Conservation (phyloP, 2,329 filamentous ascomycete species). For the Cladosporium sp. region DNA sequence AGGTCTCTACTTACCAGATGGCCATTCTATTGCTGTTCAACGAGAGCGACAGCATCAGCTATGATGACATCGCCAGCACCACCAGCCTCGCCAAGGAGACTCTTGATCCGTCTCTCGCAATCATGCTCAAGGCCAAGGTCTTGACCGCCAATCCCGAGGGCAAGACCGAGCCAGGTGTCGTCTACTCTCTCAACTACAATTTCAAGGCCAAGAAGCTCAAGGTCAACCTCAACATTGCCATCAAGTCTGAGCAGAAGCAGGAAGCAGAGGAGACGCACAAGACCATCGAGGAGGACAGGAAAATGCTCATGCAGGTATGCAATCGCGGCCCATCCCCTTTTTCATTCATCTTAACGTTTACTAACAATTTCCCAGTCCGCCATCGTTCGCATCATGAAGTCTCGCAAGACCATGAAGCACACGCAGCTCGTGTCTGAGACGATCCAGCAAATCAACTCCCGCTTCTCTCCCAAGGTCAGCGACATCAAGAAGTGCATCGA, state of each 20-base stretch:
- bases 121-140: constrained; percentile 92
- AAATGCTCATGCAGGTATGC: constrained; percentile 91
- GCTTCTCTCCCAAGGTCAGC: constrained; percentile 86
- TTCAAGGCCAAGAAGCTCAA: constrained; percentile 99
- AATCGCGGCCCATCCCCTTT: constrained; percentile 9
- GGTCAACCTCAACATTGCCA: constrained; percentile 90
- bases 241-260: constrained; percentile 93
- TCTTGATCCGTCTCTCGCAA: constrained; percentile 78
- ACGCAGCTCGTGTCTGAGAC: constrained; percentile 90
- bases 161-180: constrained; percentile 73
- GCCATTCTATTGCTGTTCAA: constrained; percentile 93
- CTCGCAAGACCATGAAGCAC: constrained; percentile 98
- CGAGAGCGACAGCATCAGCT: constrained; percentile 77
- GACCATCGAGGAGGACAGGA: constrained; percentile 97
- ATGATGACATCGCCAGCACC: constrained; percentile 79
- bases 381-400: constrained; percentile 99
- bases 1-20: constrained; percentile 98
- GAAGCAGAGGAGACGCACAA: constrained; percentile 98
- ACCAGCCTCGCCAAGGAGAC: constrained; percentile 78
- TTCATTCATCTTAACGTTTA: constrained; percentile 4
- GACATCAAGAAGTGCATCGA: constrained; percentile 99
- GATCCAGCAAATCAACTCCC: constrained; percentile 88
- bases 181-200: constrained; percentile 82
- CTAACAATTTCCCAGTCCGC: constrained; percentile 65
- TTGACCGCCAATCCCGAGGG: constrained; percentile 67